These are phyloP conservation scores for Tilletiaria anomala DNA, from an alignment of 1,284 basidiomycete species.

Conservation along the genomic window DNA sequence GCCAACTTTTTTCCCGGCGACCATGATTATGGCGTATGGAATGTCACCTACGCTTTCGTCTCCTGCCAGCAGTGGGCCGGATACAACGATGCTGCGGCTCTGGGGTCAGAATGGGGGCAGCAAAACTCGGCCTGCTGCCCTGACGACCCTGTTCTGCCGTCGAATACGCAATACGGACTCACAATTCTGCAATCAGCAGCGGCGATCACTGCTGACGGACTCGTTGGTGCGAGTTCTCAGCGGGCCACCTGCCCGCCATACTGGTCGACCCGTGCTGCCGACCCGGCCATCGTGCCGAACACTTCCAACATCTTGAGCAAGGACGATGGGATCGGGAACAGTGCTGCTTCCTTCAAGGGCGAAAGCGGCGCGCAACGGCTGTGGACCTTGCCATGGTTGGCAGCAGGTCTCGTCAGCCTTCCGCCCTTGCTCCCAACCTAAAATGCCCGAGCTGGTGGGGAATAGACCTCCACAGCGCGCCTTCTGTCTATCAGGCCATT, in stretches of 20 bases:
- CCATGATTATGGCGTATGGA: slow-evolving; percentile 29
- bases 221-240: too few species aligned
- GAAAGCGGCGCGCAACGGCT: too few species aligned
- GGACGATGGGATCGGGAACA: too few species aligned
- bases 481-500: too few species aligned
- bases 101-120: slow-evolving; percentile 24
- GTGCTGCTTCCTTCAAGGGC: too few species aligned
- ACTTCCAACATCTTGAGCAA: slow-evolving; percentile 1
- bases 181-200: background rate
- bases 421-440: too few species aligned
- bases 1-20: slow-evolving; percentile 18
- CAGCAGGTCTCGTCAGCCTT: too few species aligned
- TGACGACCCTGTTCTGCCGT: slow-evolving; percentile 10
- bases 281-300: slow-evolving; percentile 2
- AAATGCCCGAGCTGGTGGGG: too few species aligned
- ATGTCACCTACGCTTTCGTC: slow-evolving; percentile 13
- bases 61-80: slow-evolving; percentile 20
- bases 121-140: slow-evolving; percentile 21
- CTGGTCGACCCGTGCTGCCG: background rate
- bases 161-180: background rate
- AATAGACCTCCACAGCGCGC: too few species aligned
- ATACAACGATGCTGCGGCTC: slow-evolving; percentile 11
- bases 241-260: background rate
- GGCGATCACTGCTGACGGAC: too few species aligned
- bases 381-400: too few species aligned